Percentiles rank a stretch among this genome's conserved stretches.
Evolutionary conservation across 108 stramenopile genomes (phyloP).

Genomic region (Aurantiochytrium sp.): DNA sequence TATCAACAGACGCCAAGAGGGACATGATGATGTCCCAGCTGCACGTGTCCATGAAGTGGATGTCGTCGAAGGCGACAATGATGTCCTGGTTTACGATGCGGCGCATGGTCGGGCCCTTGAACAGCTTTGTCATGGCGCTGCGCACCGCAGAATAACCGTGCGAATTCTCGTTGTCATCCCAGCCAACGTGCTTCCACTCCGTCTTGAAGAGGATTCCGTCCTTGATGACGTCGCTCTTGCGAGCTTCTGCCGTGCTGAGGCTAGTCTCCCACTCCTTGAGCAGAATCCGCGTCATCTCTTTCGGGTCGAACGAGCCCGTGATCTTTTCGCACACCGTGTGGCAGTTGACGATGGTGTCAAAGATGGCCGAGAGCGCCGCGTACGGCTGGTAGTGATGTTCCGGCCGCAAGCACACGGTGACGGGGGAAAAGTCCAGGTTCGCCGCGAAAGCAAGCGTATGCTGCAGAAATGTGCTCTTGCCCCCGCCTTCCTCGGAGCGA

Average conservation of each 20-base stretch:
- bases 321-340: too few species aligned
- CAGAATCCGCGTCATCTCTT: not conserved
- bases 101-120: not conserved
- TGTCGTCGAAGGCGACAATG: not conserved
- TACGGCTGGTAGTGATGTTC: conserved; percentile 25
- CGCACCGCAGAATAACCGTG: not conserved
- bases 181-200: not conserved
- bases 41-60: conserved; percentile 11
- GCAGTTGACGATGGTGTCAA: not conserved
- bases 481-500: not conserved
- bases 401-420: not conserved
- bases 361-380: not conserved
- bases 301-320: too few species aligned
- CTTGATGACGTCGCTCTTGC: not conserved
- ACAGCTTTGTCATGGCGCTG: not conserved
- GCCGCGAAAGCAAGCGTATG: not conserved
- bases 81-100: not conserved
- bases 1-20: not conserved
- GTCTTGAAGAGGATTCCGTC: not conserved
- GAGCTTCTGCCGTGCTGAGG: not conserved
- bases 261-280: not conserved
- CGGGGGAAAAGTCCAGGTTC: not conserved
- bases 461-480: not conserved
- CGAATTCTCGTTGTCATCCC: not conserved
- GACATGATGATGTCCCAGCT: conserved; percentile 16